A percentile compares a stretch with the other conserved stretches of the same genome.
Conservation (phyloP, 371 early-diverging fungal species). For the Rhizopus sp. region DNA sequence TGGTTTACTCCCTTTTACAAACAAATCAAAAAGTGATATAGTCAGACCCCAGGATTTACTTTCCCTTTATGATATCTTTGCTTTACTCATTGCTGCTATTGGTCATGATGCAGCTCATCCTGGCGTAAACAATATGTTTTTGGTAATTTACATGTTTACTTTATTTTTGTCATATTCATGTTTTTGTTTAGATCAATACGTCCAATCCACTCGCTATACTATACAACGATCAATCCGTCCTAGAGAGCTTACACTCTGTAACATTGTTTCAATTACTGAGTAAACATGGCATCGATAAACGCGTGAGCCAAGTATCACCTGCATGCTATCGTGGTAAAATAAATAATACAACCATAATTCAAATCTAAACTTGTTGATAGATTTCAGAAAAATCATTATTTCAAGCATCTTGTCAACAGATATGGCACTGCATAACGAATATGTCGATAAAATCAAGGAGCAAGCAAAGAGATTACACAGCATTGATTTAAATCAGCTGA, state of each 20-base stretch:
- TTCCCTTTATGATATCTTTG: slow-evolving; percentile 68
- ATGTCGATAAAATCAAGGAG: slow-evolving; percentile 69
- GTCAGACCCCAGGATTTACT: slow-evolving; percentile 23
- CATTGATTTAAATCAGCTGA: slow-evolving; percentile 12
- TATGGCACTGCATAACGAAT: slow-evolving; percentile 78
- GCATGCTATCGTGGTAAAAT: not conserved
- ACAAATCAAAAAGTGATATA: slow-evolving; percentile 7
- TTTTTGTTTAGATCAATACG: slow-evolving; percentile 22
- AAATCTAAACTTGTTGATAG: slow-evolving; percentile 28
- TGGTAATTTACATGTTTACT: slow-evolving; percentile 38
- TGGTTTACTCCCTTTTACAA: slow-evolving; percentile 45
- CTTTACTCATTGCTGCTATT: slow-evolving; percentile 73
- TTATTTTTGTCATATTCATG: not conserved
- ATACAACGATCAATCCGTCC: slow-evolving; percentile 89
- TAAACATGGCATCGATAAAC: slow-evolving; percentile 55
- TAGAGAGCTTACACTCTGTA: slow-evolving; percentile 92
- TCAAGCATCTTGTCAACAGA: slow-evolving; percentile 81
- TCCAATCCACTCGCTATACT: slow-evolving; percentile 80
- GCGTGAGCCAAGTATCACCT: not conserved
- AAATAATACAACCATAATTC: not conserved
- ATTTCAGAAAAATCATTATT: slow-evolving; percentile 69
- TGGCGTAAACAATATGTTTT: slow-evolving; percentile 78
- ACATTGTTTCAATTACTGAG: slow-evolving; percentile 82
- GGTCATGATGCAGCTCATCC: slow-evolving; percentile 88
- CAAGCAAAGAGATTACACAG: slow-evolving; percentile 49